Percentiles rank a stretch among this genome's conserved stretches.
These are phyloP conservation scores for Plasmodium billcollinsi DNA, from an alignment of 169 alveolate genomes.

Conservation along the genomic window DNA sequence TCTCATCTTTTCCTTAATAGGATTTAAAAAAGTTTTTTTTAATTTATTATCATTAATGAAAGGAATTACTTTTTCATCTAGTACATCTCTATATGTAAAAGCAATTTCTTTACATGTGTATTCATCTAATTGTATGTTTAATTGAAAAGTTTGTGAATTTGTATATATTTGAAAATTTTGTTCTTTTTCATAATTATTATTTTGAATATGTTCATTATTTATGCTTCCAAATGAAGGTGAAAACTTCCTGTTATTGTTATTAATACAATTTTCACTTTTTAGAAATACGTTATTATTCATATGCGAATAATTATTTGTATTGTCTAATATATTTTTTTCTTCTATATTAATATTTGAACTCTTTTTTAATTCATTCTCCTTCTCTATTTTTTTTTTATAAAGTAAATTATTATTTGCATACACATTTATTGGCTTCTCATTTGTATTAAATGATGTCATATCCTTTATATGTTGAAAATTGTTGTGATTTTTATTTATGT, in stretches of 20 bases:
- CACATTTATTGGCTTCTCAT: neutral
- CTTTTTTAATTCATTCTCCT: neutral
- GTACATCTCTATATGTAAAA: conserved; percentile 35
- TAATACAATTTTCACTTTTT: conserved; percentile 8
- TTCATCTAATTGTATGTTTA: conserved; percentile 63
- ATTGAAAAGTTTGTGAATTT: conserved; percentile 16
- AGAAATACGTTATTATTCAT: conserved; percentile 5
- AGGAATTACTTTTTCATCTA: conserved; percentile 36
- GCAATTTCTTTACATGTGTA: conserved; percentile 24
- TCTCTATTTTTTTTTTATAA: conserved; percentile 10
- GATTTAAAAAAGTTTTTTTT: conserved; percentile 37
- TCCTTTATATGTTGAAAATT: too few species aligned
- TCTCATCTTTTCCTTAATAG: conserved; percentile 44
- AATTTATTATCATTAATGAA: conserved; percentile 37
- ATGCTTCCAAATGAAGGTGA: conserved; percentile 71
- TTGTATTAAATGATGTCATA: too few species aligned
- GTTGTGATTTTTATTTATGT: too few species aligned
- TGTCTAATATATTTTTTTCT: neutral
- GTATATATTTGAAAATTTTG: conserved; percentile 2
- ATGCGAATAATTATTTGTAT: conserved; percentile 12
- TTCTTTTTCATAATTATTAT: neutral
- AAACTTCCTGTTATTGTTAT: conserved; percentile 36
- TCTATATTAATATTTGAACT: neutral
- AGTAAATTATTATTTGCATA: conserved; percentile 3
- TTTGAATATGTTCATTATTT: conserved; percentile 22